A percentile compares a stretch with the other conserved stretches of the same genome.
phyloP scores from a whole-genome alignment of 2,329 filamentous ascomycete genomes.

The Fusarium scirpi region DNA sequence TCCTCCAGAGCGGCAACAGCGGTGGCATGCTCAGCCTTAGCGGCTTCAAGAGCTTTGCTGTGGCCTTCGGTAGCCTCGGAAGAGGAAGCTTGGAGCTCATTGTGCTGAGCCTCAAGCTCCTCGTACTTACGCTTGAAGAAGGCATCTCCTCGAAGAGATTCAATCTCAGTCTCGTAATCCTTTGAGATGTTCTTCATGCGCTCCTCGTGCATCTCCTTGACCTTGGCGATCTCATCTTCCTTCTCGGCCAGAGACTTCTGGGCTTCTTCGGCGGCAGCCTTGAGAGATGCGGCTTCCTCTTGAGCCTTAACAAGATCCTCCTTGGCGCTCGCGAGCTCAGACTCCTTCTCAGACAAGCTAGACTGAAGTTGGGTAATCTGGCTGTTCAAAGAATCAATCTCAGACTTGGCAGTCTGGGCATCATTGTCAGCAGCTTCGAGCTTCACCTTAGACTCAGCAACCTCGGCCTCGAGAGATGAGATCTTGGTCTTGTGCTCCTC shows the following conservation, averaged over 20 bases:
- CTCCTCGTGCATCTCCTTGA: constrained; percentile 68
- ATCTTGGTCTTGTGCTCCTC: constrained; percentile 61
- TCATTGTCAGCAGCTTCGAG: constrained; percentile 62
- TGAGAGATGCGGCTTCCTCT: constrained; percentile 61
- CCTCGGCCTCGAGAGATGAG: constrained; percentile 63
- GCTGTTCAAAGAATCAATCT: constrained; percentile 58
- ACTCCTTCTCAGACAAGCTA: constrained; percentile 58
- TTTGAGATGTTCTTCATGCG: constrained; percentile 69
- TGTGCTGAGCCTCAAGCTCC: constrained; percentile 69
- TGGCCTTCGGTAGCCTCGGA: constrained; percentile 55
- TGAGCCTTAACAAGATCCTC: constrained; percentile 56
- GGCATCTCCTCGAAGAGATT: constrained; percentile 71
- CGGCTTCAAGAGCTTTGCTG: constrained; percentile 56
- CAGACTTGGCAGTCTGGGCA: constrained; percentile 56
- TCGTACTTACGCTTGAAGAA: constrained; percentile 74
- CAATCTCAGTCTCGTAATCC: constrained; percentile 74
- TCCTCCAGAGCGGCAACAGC: constrained; percentile 61
- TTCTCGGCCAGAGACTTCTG: constrained; percentile 61
- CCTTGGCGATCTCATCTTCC: constrained; percentile 62
- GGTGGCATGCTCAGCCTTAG: constrained; percentile 58
- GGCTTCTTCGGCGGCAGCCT: constrained; percentile 62
- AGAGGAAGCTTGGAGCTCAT: constrained; percentile 58
- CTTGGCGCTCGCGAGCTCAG: constrained; percentile 60
- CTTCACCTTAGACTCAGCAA: constrained; percentile 63
- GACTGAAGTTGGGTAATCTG: constrained; percentile 56